phyloP scores from a whole-genome alignment of 2,329 filamentous ascomycete genomes.

The Scedosporium dehoogii region DNA sequence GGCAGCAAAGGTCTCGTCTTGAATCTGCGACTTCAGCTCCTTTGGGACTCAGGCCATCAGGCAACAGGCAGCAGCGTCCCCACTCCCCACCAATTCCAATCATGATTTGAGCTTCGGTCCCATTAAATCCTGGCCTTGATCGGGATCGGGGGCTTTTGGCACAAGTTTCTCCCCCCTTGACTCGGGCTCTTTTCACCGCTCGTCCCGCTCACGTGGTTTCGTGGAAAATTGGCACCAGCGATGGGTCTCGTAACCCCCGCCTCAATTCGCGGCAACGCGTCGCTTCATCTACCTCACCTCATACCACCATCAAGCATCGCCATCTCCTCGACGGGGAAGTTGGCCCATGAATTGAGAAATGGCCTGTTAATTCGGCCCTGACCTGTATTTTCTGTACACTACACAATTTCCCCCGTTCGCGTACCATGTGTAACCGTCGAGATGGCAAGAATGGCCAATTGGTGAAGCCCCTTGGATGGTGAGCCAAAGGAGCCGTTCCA shows the following conservation, averaged over 20 bases:
- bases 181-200: not conserved
- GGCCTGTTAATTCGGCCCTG: not conserved
- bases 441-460: not conserved
- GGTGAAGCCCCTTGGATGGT: not conserved
- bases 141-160: too few relatives aligned
- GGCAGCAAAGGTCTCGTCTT: not conserved
- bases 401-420: not conserved
- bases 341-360: not conserved
- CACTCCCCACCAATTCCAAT: not conserved
- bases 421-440: not conserved
- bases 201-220: conserved; percentile 30
- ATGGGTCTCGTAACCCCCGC: conserved; percentile 15
- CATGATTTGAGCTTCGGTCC: too few relatives aligned
- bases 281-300: conserved; percentile 28
- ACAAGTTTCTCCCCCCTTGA: too few relatives aligned
- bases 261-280: conserved; percentile 27
- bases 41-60: not conserved
- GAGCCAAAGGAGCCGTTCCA: not conserved
- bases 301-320: conserved; percentile 21
- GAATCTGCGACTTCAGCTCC: not conserved
- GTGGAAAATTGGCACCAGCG: conserved; percentile 18
- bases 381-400: not conserved
- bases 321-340: not conserved
- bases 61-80: conserved; percentile 5
- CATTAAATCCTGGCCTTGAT: too few relatives aligned